Evolutionary conservation across 768 basidiomycete species (phyloP).

Genomic region (Hypsizygus marmoreus): DNA sequence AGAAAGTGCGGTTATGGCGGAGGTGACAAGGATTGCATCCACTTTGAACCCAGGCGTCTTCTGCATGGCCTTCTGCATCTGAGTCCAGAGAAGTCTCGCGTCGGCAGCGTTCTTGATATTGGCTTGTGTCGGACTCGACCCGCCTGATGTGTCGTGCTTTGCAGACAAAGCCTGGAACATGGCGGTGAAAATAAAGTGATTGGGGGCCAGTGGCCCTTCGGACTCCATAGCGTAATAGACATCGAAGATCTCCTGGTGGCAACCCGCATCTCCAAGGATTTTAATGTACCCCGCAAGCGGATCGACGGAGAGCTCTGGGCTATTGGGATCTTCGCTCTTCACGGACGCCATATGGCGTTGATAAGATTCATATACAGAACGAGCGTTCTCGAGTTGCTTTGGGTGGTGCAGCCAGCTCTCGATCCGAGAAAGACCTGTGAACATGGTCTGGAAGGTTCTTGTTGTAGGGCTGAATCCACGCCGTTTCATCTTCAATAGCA

Average conservation of each 20-base stretch:
- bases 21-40: constrained; percentile 54
- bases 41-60: constrained; percentile 46
- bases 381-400: constrained; percentile 64
- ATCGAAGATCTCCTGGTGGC: constrained; percentile 71
- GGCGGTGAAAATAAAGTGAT: constrained; percentile 61
- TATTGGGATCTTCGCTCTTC: constrained; percentile 47
- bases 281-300: constrained; percentile 66
- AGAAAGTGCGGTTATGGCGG: constrained; percentile 56
- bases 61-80: constrained; percentile 55
- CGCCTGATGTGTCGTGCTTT: constrained; percentile 26
- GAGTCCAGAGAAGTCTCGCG: constrained; percentile 71
- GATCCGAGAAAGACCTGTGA: constrained; percentile 63
- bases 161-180: constrained; percentile 57
- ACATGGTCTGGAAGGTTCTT: constrained; percentile 69
- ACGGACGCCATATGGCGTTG: constrained; percentile 50
- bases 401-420: constrained; percentile 58
- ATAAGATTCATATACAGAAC: constrained; percentile 61
- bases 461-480: constrained; percentile 72
- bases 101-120: constrained; percentile 55
- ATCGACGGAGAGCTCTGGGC: constrained; percentile 46
- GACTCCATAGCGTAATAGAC: constrained; percentile 69
- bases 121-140: constrained; percentile 20
- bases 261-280: constrained; percentile 60
- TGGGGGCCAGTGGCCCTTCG: constrained; percentile 64
- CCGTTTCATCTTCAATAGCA: constrained; percentile 72